phyloP scores from a whole-genome alignment of 441 rosid genomes.

The Erodium moschatum region DNA sequence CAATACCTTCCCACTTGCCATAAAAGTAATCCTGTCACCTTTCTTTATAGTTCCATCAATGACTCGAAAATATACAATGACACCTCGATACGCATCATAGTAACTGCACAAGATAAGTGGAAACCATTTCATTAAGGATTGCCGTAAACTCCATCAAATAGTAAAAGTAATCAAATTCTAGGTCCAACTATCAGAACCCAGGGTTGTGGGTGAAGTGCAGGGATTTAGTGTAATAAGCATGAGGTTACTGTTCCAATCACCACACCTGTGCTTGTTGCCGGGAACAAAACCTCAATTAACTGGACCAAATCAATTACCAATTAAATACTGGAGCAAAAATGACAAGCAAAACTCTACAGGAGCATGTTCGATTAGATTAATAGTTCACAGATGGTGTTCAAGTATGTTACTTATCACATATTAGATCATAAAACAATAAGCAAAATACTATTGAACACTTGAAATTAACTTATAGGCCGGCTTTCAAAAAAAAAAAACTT shows the following conservation, averaged over 20 bases:
- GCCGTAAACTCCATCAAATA: background rate
- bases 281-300: background rate
- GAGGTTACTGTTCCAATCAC: background rate
- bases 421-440: background rate
- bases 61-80: constrained; percentile 87
- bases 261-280: background rate
- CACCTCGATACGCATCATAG: constrained; percentile 96
- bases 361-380: background rate
- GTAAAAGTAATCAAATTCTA: background rate
- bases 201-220: background rate
- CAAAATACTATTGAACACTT: background rate
- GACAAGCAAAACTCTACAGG: background rate
- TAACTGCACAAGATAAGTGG: constrained; percentile 44
- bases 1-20: constrained; percentile 87
- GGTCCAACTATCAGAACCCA: background rate
- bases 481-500: no score
- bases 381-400: background rate
- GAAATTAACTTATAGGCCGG: background rate
- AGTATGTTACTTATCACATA: background rate
- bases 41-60: constrained; percentile 84
- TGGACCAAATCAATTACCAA: background rate
- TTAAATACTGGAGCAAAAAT: background rate
- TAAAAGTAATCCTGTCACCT: constrained; percentile 81
- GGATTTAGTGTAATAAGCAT: background rate
- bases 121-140: background rate